Base-by-base conservation (phyloP, 2,329 filamentous ascomycete genomes). In the Paraconiothyrium brasiliense region DNA sequence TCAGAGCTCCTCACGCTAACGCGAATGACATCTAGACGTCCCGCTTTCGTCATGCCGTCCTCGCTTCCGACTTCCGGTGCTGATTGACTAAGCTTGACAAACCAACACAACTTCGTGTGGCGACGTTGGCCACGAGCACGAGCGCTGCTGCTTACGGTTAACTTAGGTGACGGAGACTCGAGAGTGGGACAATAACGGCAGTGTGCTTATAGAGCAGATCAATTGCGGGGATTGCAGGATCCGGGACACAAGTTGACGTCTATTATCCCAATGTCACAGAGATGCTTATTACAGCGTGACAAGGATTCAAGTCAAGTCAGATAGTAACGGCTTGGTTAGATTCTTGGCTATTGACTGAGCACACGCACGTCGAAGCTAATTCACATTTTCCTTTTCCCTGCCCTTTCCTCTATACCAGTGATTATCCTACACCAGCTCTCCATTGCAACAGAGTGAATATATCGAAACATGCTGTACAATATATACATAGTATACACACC, bases 71-170 rank as follows among this genome's bases (percentile, higher is more conserved):
- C 34, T 47, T 49, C 39, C 55, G 46, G 32, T 16, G 4, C 11
- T 27, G 50, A 27, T 56, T 63, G 44, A 64, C 58, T 64, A 60
- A 58, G 43, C 61, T 64, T 64, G 61, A 64, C 61, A 61, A 64
- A 64, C 48, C 58, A n/a, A 20, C 30, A 34, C 27, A 11, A n/a
- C 27, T 43, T 41, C 20, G 37, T 22, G 35, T 43, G 35, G 22
- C 16, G 11, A n/a, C 13, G 22, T 24, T 22, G 22, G 7, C 22
- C 22, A 20, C n/a, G 20, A 22, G 32, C 32, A 24, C 41, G 20
- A 20, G 20, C 20, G 20, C 20, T 20, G 20, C 37, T 41, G 35
- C 50, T 52, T 52, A 52, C 35, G 50, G 13, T 35, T 1, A 27
- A 8, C 22, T 30, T n/a, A 37, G 14, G 48, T 50, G 35, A 50